phyloP scores from a whole-genome alignment of 768 basidiomycete species.

The Tephrocybe sp. region DNA sequence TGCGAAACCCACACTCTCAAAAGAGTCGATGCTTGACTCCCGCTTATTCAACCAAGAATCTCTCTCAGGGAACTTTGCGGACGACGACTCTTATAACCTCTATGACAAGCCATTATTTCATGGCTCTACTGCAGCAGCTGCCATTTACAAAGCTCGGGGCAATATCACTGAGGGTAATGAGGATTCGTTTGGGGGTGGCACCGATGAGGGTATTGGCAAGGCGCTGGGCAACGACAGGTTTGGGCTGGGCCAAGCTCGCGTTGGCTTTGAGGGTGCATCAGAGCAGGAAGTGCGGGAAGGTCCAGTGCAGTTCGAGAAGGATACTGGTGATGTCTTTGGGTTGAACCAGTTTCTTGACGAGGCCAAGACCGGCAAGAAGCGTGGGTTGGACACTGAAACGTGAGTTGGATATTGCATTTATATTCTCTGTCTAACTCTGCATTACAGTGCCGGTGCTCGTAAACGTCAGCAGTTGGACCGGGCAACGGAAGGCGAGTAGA shows the following conservation, averaged over 20 bases:
- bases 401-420: constrained; percentile 34
- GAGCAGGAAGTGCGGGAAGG: constrained; percentile 86
- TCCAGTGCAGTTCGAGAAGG: constrained; percentile 98
- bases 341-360: constrained; percentile 96
- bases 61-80: constrained; percentile 74
- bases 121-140: constrained; percentile 94
- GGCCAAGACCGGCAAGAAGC: constrained; percentile 92
- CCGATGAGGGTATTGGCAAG: constrained; percentile 89
- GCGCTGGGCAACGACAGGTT: constrained; percentile 95
- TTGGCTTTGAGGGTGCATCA: constrained; percentile 89
- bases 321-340: constrained; percentile 94
- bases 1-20: constrained; percentile 93
- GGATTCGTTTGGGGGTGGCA: constrained; percentile 91
- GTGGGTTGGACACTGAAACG: constrained; percentile 77
- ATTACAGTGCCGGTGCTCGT: constrained; percentile 50
- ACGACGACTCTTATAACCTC: constrained; percentile 90
- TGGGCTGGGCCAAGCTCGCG: constrained; percentile 74
- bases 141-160: constrained; percentile 97
- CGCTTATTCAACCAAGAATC: constrained; percentile 97
- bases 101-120: constrained; percentile 96
- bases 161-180: constrained; percentile 84
- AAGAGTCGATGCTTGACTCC: constrained; percentile 97
- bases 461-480: constrained; percentile 70
- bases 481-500: constrained; percentile 42
- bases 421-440: not conserved